Base-by-base conservation (phyloP, 2,329 filamentous ascomycete species). In the Penicillium sp. region DNA sequence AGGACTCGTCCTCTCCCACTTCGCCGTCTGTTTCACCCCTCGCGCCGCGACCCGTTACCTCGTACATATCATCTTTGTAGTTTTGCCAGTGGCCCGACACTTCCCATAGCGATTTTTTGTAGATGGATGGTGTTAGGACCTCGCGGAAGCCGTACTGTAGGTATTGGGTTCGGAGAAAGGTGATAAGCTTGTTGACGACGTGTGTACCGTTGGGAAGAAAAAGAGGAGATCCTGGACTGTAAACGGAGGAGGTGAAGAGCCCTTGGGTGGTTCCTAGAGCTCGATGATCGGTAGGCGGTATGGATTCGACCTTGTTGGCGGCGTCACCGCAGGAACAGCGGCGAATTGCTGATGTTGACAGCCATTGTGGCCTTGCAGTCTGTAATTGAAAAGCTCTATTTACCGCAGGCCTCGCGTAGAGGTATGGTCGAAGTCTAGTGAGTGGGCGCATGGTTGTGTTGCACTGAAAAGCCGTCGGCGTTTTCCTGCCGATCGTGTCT, bases 41-140 rank as follows among this genome's bases (percentile, higher is more conserved):
- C 31, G 77, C 75, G n/a, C 78, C 79, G 15, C 81, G 78, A 1
- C 80, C 81, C 22, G 77, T 71, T 45, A 96, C 91, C 52, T 89
- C 87, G 73, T 92, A 96, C 92, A 96, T 96, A 68, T 96, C 90
- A 67, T 95, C 88, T 56, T 89, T 87, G 75, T 95, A 96, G 71
- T 95, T 95, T 53, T 93, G 87, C 80, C 92, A 86, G 64, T 96
- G 91, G 2, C 91, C 91, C 0, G 90, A 94, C 62, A 86, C 87
- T 66, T 89, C 86, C 92, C 91, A 96, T 27, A 96, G 77, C 6
- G 89, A 86, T 71, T 89, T 90, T 69, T 95, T 96, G 79, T 94
- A 96, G 68, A 96, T 94, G 47, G 87, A 94, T 2, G 92, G 91
- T 7, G 90, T 94, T 64, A 96, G 86, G 61, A 96, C 91, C 72